Conservation (phyloP, 495 filamentous ascomycete species). For the Symbiotaphrina buchneri region DNA sequence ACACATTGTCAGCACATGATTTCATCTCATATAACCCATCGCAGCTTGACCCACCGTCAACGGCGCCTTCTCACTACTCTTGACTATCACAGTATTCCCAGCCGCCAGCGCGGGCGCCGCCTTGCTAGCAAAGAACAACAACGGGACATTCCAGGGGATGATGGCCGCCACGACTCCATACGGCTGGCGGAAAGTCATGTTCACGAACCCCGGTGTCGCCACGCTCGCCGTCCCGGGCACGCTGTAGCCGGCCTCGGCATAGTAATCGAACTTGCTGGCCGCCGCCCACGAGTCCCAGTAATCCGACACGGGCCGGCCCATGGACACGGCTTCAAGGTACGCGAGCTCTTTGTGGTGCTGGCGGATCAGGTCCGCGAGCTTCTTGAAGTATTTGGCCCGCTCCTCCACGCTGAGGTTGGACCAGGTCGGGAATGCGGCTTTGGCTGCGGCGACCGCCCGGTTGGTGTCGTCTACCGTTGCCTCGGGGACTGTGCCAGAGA, state of each 20-base stretch:
- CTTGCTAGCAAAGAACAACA: constrained; percentile 12
- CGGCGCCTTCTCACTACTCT: no score
- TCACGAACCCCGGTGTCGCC: no score
- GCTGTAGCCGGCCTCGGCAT: no score
- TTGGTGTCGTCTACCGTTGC: constrained; percentile 29
- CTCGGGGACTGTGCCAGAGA: constrained; percentile 24
- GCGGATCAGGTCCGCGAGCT: constrained; percentile 24
- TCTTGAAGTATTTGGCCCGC: constrained; percentile 22
- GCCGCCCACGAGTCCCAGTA: no score
- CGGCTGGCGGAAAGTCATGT: constrained; percentile 14
- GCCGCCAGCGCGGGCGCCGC: constrained; percentile 13
- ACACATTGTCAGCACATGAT: no score
- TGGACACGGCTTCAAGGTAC: no score
- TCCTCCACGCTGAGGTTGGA: constrained; percentile 19
- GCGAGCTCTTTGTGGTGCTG: constrained; percentile 24
- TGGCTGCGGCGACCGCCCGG: constrained; percentile 31
- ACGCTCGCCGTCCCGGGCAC: no score
- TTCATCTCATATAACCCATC: no score
- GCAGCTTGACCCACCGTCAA: no score
- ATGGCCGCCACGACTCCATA: constrained; percentile 15
- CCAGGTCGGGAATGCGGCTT: constrained; percentile 35
- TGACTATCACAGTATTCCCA: constrained; percentile 15
- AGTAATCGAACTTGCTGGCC: no score
- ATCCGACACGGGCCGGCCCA: no score
- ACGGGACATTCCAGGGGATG: constrained; percentile 16